Percentiles rank a stretch among this genome's conserved stretches.
Conservation (phyloP, 163 green algal genomes). For the Scenedesmus sp. region DNA sequence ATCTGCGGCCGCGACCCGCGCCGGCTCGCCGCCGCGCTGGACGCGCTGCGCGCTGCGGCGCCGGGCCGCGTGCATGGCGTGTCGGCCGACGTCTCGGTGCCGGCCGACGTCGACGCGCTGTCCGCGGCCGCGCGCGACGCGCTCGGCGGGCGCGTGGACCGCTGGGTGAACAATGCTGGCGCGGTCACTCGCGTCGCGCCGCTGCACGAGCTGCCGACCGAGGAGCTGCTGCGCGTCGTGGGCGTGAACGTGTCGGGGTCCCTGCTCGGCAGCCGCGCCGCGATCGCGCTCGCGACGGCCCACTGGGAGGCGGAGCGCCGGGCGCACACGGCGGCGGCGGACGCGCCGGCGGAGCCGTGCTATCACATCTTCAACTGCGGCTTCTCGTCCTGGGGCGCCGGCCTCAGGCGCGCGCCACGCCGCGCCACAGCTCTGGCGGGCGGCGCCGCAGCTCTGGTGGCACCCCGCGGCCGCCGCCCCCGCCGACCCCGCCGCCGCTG, state of each 20-base stretch:
- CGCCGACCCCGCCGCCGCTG: too few relatives aligned
- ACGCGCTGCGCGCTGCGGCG: conserved; percentile 35
- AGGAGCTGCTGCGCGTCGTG: conserved; percentile 53
- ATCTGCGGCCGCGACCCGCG: conserved; percentile 56
- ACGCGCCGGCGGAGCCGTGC: conserved; percentile 40
- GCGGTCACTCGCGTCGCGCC: conserved; percentile 53
- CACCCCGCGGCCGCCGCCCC: too few relatives aligned
- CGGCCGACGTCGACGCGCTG: conserved; percentile 53
- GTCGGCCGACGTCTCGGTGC: conserved; percentile 55
- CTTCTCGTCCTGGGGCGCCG: conserved; percentile 66
- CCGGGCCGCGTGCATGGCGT: conserved; percentile 20
- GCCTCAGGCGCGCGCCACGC: conserved; percentile 58
- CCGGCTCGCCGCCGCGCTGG: conserved; percentile 48
- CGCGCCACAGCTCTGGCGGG: too few relatives aligned
- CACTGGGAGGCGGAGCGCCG: conserved; percentile 44
- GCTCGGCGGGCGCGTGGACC: conserved; percentile 30
- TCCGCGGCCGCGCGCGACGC: conserved; percentile 36
- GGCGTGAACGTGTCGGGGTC: conserved; percentile 64
- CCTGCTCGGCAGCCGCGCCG: conserved; percentile 60
- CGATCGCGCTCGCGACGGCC: conserved; percentile 57
- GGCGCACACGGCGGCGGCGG: background rate
- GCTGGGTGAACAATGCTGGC: conserved; percentile 65
- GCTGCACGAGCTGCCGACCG: conserved; percentile 58
- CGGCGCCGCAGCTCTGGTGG: too few relatives aligned
- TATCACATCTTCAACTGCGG: conserved; percentile 82